These are phyloP conservation scores for Podaxis rugospora DNA, from an alignment of 768 basidiomycete species.

Conservation along the genomic window DNA sequence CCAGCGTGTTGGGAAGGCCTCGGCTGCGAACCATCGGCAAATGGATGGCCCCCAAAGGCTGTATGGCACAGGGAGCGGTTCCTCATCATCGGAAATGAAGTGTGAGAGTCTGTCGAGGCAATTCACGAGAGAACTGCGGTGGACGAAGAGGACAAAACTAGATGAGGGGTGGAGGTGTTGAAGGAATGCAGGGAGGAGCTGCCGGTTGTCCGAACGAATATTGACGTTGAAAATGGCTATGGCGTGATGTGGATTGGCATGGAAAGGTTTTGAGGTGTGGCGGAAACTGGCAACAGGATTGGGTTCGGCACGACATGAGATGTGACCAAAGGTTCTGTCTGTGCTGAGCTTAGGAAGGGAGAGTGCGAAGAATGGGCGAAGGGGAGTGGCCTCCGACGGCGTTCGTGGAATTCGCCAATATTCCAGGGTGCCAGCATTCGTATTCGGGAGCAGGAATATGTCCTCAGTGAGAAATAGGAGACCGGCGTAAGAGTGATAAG, in stretches of 20 bases:
- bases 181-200: not conserved
- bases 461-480: slow-evolving; percentile 30
- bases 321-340: slow-evolving; percentile 16
- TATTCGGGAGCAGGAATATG: slow-evolving; percentile 31
- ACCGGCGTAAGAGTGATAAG: slow-evolving; percentile 23
- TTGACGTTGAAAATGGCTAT: slow-evolving; percentile 31
- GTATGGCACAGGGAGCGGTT: slow-evolving; percentile 19
- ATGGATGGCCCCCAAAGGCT: slow-evolving; percentile 27
- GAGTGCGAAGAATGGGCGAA: slow-evolving; percentile 20
- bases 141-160: slow-evolving; percentile 30
- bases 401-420: slow-evolving; percentile 28
- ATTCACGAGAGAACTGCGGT: slow-evolving; percentile 19
- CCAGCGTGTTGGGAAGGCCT: slow-evolving; percentile 29
- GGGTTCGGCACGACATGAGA: slow-evolving; percentile 38
- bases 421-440: slow-evolving; percentile 24
- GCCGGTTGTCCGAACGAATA: slow-evolving; percentile 9
- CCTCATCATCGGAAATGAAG: not conserved
- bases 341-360: slow-evolving; percentile 26
- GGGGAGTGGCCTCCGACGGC: slow-evolving; percentile 10
- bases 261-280: slow-evolving; percentile 14
- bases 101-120: slow-evolving; percentile 7
- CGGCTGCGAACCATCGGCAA: slow-evolving; percentile 29
- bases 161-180: slow-evolving; percentile 3
- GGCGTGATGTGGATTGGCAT: slow-evolving; percentile 20
- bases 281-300: slow-evolving; percentile 24